These are phyloP conservation scores for Tolypocladium endophyticum DNA, from an alignment of 2,329 filamentous ascomycete genomes.

Conservation along the genomic window DNA sequence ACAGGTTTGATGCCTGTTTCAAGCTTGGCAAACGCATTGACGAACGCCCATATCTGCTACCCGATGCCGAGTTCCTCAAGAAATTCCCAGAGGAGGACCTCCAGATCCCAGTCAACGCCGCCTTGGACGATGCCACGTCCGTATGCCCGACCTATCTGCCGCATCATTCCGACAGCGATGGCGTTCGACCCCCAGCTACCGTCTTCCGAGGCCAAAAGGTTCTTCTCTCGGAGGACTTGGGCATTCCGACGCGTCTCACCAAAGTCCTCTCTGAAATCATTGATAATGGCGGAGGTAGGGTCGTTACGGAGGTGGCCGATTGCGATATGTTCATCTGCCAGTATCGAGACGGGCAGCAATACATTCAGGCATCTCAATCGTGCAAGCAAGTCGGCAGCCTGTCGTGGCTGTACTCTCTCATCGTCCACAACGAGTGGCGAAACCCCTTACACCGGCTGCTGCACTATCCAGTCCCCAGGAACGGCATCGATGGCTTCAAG, in stretches of 20 bases:
- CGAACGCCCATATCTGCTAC: slow-evolving; percentile 75
- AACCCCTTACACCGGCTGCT: slow-evolving; percentile 72
- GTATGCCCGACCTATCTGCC: slow-evolving; percentile 32
- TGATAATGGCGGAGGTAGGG: slow-evolving; percentile 54
- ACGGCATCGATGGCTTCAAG: slow-evolving; percentile 71
- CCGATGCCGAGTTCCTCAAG: slow-evolving; percentile 73
- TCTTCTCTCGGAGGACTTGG: slow-evolving; percentile 66
- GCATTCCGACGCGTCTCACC: slow-evolving; percentile 55
- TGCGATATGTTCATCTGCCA: slow-evolving; percentile 82
- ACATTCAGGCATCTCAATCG: slow-evolving; percentile 62
- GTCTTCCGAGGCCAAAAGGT: slow-evolving; percentile 73
- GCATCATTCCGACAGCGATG: slow-evolving; percentile 29
- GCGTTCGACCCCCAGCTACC: slow-evolving; percentile 43
- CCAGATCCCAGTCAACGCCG: slow-evolving; percentile 44
- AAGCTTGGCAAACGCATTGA: slow-evolving; percentile 86
- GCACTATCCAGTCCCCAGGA: slow-evolving; percentile 75
- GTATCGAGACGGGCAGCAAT: slow-evolving; percentile 73
- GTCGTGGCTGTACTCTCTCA: slow-evolving; percentile 87
- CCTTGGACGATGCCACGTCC: slow-evolving; percentile 58
- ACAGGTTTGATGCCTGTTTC: slow-evolving; percentile 91
- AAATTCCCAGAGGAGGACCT: slow-evolving; percentile 44
- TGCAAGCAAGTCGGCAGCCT: slow-evolving; percentile 85
- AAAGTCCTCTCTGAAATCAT: slow-evolving; percentile 64
- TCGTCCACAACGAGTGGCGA: slow-evolving; percentile 81
- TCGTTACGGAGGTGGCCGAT: slow-evolving; percentile 54